Evolutionary conservation across 2,329 filamentous ascomycete genomes (phyloP).

Genomic region (Colletotrichum truncatum): DNA sequence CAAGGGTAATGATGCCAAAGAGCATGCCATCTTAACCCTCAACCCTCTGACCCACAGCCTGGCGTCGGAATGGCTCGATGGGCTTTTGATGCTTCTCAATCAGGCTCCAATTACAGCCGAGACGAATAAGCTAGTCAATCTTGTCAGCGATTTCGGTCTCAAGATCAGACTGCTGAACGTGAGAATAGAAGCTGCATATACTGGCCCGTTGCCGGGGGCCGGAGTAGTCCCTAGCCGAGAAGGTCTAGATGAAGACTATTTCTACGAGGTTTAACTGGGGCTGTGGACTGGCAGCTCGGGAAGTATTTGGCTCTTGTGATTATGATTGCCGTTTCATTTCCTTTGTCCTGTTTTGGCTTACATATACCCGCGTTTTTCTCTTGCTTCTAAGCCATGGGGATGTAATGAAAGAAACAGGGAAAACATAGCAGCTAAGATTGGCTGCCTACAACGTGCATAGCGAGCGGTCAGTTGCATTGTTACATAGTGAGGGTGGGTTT

Average conservation of each 20-base stretch:
- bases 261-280: constrained; percentile 78
- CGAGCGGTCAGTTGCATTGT: constrained; percentile 18
- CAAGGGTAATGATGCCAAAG: constrained; percentile 54
- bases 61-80: constrained; percentile 97
- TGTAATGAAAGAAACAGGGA: constrained; percentile 9
- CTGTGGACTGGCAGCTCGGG: background rate
- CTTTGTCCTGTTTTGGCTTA: constrained; percentile 5
- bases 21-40: constrained; percentile 82
- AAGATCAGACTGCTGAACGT: constrained; percentile 95
- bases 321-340: constrained; percentile 20
- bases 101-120: constrained; percentile 97
- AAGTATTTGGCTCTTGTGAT: background rate
- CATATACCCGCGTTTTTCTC: constrained; percentile 28
- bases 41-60: constrained; percentile 82
- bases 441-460: constrained; percentile 21
- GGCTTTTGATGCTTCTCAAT: constrained; percentile 91
- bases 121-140: constrained; percentile 86
- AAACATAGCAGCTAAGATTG: constrained; percentile 3
- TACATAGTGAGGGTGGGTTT: constrained; percentile 2
- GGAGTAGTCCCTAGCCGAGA: constrained; percentile 84
- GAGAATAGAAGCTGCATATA: constrained; percentile 79
- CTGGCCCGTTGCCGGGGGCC: constrained; percentile 72
- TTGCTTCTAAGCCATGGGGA: constrained; percentile 14
- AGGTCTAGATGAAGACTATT: constrained; percentile 92
- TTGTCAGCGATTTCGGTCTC: constrained; percentile 90